Percentiles rank a stretch among this genome's conserved stretches.
phyloP scores from a whole-genome alignment of 139 green algal genomes.

The Chlamydomonas schloesseri region DNA sequence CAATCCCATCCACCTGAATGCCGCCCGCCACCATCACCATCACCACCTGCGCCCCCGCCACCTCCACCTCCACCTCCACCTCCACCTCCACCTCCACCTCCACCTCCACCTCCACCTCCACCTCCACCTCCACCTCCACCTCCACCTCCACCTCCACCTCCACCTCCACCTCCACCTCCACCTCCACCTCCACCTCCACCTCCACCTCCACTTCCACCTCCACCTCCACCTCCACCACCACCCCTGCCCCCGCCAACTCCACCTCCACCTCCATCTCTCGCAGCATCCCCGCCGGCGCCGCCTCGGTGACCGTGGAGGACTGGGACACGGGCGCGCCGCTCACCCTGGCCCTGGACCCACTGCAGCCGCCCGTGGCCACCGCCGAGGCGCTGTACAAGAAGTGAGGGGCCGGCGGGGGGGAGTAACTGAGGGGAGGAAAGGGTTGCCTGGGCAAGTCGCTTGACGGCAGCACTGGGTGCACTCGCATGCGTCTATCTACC shows the following conservation, averaged over 20 bases:
- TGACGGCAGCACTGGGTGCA: too few relatives aligned
- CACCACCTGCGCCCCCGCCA: too few relatives aligned
- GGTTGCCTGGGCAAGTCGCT: too few relatives aligned
- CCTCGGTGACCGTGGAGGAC: constrained; percentile 69
- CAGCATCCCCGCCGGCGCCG: constrained; percentile 37
- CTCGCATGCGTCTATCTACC: too few relatives aligned
- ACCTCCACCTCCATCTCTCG: not conserved
- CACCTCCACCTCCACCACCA: not conserved
- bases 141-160: not conserved
- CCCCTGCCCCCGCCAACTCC: not conserved
- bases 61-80: not conserved
- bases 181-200: too few relatives aligned
- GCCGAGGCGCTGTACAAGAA: constrained; percentile 79
- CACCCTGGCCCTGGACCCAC: constrained; percentile 70
- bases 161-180: too few relatives aligned
- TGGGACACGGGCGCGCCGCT: constrained; percentile 85
- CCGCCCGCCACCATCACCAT: too few relatives aligned
- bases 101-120: not conserved
- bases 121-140: not conserved
- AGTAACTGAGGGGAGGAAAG: not conserved
- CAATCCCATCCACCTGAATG: too few relatives aligned
- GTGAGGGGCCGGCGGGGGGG: not conserved
- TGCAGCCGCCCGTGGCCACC: constrained; percentile 58
- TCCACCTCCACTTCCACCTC: not conserved
- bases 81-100: not conserved